phyloP scores from a whole-genome alignment of 345 rosid genomes.

The Euphorbia peplus region DNA sequence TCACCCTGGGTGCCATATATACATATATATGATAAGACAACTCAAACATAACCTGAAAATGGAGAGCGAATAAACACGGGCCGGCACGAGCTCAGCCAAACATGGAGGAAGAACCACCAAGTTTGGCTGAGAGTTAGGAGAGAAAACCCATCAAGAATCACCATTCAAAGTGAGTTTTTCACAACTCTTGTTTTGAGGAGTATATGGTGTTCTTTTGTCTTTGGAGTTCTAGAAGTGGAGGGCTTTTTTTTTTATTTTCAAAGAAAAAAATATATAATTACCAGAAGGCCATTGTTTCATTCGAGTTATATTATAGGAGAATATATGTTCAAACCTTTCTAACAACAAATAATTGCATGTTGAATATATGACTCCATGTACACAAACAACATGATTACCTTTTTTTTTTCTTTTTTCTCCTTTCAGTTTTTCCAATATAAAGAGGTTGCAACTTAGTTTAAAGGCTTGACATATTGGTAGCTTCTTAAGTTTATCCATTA shows the following conservation, averaged over 20 bases:
- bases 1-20: conserved; percentile 32
- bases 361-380: not conserved
- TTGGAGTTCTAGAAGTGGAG: too few species aligned
- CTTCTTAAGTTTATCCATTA: too few species aligned
- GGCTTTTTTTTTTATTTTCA: not conserved
- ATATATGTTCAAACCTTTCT: not conserved
- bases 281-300: not conserved
- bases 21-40: conserved; percentile 1
- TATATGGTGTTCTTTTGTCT: too few species aligned
- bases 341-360: conserved; percentile 7
- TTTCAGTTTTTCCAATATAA: too few species aligned
- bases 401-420: not conserved
- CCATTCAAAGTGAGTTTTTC: conserved; percentile 1
- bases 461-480: too few species aligned
- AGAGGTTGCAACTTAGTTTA: too few species aligned
- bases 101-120: conserved; percentile 19
- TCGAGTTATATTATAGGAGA: too few species aligned
- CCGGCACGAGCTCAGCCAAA: conserved; percentile 10
- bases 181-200: not conserved
- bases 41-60: not conserved
- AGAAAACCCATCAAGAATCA: not conserved
- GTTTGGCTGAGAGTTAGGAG: conserved; percentile 11
- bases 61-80: not conserved
- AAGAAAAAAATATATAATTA: not conserved
- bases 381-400: not conserved